phyloP scores from a whole-genome alignment of 2,329 filamentous ascomycete genomes.

The Blastomyces silverae region DNA sequence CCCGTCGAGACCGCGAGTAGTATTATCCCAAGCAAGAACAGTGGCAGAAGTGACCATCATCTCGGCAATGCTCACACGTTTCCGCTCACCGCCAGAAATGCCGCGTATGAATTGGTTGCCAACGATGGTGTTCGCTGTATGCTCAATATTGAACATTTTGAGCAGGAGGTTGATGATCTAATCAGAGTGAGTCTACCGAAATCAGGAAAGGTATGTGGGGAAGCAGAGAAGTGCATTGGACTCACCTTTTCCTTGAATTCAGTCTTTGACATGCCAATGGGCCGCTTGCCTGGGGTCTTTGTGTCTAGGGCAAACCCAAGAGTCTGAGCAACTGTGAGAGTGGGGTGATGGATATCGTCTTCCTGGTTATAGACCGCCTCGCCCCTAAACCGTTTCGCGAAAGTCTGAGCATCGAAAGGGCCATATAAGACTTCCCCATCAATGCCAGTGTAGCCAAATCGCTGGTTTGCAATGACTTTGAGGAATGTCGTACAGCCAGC shows the following conservation, averaged over 20 bases:
- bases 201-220: background rate
- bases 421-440: conserved; percentile 71
- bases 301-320: conserved; percentile 77
- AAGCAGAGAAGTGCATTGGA: background rate
- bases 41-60: conserved; percentile 70
- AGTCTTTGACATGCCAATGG: conserved; percentile 61
- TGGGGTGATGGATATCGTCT: conserved; percentile 78
- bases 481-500: conserved; percentile 71
- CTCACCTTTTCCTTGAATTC: conserved; percentile 63
- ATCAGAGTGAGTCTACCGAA: background rate
- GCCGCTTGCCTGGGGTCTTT: conserved; percentile 75
- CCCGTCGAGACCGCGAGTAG: conserved; percentile 61
- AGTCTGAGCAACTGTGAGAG: conserved; percentile 80
- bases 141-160: conserved; percentile 91
- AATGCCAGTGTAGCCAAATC: conserved; percentile 62
- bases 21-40: conserved; percentile 69
- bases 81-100: conserved; percentile 70
- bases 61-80: conserved; percentile 75
- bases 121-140: conserved; percentile 77
- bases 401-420: conserved; percentile 62
- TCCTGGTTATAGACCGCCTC: conserved; percentile 83
- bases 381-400: conserved; percentile 64
- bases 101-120: conserved; percentile 76
- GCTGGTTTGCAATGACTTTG: conserved; percentile 77
- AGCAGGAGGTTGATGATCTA: conserved; percentile 66